phyloP scores from a whole-genome alignment of 1,139 yeast genomes.

The Kluyveromyces sp. region DNA sequence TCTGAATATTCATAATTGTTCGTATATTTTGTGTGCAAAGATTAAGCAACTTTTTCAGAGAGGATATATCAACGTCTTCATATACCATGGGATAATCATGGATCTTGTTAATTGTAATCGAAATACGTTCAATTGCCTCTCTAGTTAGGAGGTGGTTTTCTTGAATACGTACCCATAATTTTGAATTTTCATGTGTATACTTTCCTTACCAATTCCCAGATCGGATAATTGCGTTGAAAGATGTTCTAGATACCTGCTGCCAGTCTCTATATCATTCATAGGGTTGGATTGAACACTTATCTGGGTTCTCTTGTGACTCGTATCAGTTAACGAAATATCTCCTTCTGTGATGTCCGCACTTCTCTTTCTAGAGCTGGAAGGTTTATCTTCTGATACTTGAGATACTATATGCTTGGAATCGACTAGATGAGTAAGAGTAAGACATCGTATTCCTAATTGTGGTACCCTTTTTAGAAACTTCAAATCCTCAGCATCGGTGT shows the following conservation, averaged over 20 bases:
- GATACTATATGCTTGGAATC: slow-evolving; percentile 1
- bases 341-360: slow-evolving; percentile 1
- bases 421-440: slow-evolving; percentile 1
- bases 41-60: slow-evolving; percentile 14
- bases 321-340: not conserved
- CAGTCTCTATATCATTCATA: slow-evolving; percentile 10
- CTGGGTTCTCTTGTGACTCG: not conserved
- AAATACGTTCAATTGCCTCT: slow-evolving; percentile 13
- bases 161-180: slow-evolving; percentile 16
- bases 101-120: slow-evolving; percentile 17
- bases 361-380: slow-evolving; percentile 1
- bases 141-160: slow-evolving; percentile 11
- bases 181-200: slow-evolving; percentile 9
- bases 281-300: not conserved
- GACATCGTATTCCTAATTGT: slow-evolving; percentile 14
- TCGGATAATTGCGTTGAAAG: slow-evolving; percentile 9
- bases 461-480: slow-evolving; percentile 17
- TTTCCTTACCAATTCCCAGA: slow-evolving; percentile 8
- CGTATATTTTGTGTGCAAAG: slow-evolving; percentile 17
- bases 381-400: not conserved
- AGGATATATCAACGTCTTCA: slow-evolving; percentile 8
- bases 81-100: slow-evolving; percentile 11
- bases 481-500: not conserved
- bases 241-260: slow-evolving; percentile 18
- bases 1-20: not conserved